These are phyloP conservation scores for Laguncularia racemosa DNA, from an alignment of 345 rosid genomes.

Conservation along the genomic window DNA sequence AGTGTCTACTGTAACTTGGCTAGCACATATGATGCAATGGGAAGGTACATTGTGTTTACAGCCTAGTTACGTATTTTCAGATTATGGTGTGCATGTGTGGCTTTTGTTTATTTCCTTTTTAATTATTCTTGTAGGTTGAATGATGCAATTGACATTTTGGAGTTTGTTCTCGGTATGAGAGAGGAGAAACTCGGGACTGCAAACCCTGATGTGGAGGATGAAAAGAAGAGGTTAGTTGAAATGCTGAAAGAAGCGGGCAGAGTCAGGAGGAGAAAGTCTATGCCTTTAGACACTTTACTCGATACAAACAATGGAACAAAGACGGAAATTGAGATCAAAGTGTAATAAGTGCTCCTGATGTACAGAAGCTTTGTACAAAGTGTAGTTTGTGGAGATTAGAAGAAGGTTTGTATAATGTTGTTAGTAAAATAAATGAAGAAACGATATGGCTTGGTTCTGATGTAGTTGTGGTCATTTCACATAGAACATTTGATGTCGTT, in stretches of 20 bases:
- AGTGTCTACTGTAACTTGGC: constrained; percentile 93
- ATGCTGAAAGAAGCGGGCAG: constrained; percentile 87
- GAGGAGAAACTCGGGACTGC: constrained; percentile 98
- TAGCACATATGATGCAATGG: constrained; percentile 97
- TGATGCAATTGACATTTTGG: constrained; percentile 87
- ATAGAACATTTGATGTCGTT: no score
- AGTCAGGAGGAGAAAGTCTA: constrained; percentile 62
- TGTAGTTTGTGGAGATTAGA: constrained; percentile 12
- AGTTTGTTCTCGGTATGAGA: constrained; percentile 77
- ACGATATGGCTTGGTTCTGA: background rate
- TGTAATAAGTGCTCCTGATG: constrained; percentile 14
- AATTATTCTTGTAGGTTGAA: constrained; percentile 40
- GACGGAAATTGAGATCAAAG: constrained; percentile 24
- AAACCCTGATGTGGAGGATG: constrained; percentile 81
- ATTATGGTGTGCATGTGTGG: background rate
- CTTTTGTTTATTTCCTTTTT: background rate
- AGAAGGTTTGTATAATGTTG: constrained; percentile 13
- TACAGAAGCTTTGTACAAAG: constrained; percentile 16
- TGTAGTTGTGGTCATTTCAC: no score
- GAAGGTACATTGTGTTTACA: constrained; percentile 43
- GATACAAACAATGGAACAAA: constrained; percentile 31
- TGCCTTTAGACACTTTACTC: constrained; percentile 61
- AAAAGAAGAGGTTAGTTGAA: constrained; percentile 63
- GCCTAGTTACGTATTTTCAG: background rate
- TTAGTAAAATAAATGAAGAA: constrained; percentile 7